These are phyloP conservation scores for Phytopythium helicoides DNA, from an alignment of 352 stramenopile species.

Conservation along the genomic window DNA sequence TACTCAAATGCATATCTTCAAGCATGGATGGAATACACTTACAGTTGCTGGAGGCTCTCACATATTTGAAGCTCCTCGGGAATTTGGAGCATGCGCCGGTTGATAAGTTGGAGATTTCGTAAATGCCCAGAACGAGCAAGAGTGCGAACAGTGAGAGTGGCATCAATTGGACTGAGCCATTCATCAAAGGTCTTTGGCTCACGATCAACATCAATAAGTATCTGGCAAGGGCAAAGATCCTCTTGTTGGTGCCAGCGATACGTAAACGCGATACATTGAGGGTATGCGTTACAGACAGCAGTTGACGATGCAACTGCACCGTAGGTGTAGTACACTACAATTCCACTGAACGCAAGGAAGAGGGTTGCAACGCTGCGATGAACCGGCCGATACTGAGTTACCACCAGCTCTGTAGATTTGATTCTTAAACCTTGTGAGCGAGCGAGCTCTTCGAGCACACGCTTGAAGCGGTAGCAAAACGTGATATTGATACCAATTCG, in stretches of 20 bases:
- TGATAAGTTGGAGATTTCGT: constrained; percentile 38
- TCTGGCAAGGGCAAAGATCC: constrained; percentile 29
- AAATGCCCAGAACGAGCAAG: constrained; percentile 29
- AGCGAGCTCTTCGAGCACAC: constrained; percentile 25
- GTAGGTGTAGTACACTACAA: constrained; percentile 10
- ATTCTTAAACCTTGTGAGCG: not conserved
- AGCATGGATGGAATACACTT: too few species aligned
- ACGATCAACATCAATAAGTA: constrained; percentile 26
- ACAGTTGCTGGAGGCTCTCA: constrained; percentile 33
- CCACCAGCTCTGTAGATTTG: not conserved
- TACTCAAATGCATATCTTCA: too few species aligned
- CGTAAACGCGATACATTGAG: constrained; percentile 25
- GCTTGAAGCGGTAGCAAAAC: constrained; percentile 40
- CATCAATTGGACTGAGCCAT: constrained; percentile 20
- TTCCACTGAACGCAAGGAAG: constrained; percentile 13
- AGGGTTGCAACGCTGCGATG: constrained; percentile 14
- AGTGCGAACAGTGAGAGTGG: constrained; percentile 17
- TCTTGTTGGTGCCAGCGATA: constrained; percentile 13
- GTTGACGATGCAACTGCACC: constrained; percentile 11
- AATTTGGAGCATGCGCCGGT: constrained; percentile 18
- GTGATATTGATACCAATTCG: constrained; percentile 32
- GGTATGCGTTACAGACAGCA: constrained; percentile 11
- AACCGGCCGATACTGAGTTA: constrained; percentile 8
- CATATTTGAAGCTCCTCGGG: constrained; percentile 29
- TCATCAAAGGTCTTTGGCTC: constrained; percentile 19